Conservation (phyloP, 371 early-diverging fungal genomes). For the Synchytrium microbalum region DNA sequence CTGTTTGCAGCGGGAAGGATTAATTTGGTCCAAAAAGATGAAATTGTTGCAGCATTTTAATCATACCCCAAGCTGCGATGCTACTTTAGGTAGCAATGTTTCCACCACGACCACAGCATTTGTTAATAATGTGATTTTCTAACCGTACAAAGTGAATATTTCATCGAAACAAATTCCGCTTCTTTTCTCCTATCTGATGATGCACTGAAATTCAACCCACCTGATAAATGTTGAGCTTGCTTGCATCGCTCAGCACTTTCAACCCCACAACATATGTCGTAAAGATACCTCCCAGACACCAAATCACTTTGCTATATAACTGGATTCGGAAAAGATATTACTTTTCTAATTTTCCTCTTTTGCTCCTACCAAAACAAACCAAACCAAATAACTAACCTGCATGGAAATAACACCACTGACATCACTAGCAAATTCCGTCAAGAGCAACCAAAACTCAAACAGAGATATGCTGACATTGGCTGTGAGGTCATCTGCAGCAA, state of each 20-base stretch:
- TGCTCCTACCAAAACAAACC: no score
- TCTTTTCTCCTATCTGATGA: no score
- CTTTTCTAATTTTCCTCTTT: neutral
- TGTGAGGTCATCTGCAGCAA: neutral
- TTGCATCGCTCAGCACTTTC: slow-evolving; percentile 10
- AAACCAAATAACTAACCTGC: slow-evolving; percentile 30
- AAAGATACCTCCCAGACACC: slow-evolving; percentile 31
- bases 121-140: no score
- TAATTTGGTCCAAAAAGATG: no score
- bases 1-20: no score
- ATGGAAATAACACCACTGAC: slow-evolving; percentile 58
- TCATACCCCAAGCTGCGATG: slow-evolving; percentile 5
- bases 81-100: slow-evolving; percentile 26
- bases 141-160: no score
- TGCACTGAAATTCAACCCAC: no score
- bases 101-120: slow-evolving; percentile 41
- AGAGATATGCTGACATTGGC: slow-evolving; percentile 18
- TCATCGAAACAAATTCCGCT: no score
- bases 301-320: slow-evolving; percentile 38
- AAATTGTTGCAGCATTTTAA: no score
- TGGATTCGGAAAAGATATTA: slow-evolving; percentile 1
- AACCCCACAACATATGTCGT: slow-evolving; percentile 20
- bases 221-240: slow-evolving; percentile 11
- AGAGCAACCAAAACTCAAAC: slow-evolving; percentile 43
- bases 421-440: slow-evolving; percentile 75